A percentile compares a stretch with the other conserved stretches of the same genome.
phyloP scores from a whole-genome alignment of 345 rosid species.

The Salix caprea region DNA sequence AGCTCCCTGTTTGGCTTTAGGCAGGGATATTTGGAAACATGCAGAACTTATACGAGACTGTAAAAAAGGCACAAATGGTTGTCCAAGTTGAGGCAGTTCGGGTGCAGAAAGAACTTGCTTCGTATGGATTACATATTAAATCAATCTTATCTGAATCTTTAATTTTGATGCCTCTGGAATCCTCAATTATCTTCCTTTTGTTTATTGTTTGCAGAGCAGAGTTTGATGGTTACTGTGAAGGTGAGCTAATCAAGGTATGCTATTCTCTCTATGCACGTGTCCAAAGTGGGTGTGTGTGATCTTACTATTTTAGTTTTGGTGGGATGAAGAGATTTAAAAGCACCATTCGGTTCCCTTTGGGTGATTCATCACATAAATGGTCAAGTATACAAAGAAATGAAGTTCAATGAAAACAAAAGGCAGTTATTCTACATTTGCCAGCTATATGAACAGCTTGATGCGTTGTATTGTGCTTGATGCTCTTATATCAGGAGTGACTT shows the following conservation, averaged over 20 bases:
- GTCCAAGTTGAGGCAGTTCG: conserved; percentile 95
- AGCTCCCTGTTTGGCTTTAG: conserved; percentile 38
- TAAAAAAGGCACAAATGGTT: conserved; percentile 96
- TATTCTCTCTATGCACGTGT: not conserved
- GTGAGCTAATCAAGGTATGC: conserved; percentile 83
- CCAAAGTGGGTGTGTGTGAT: not conserved
- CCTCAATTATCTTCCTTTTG: conserved; percentile 7
- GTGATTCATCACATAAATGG: not conserved
- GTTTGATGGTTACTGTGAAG: conserved; percentile 95
- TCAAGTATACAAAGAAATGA: not conserved
- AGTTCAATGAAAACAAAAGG: not conserved
- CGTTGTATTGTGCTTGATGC: no score
- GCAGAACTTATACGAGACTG: conserved; percentile 86
- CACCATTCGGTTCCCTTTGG: not conserved
- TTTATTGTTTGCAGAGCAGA: conserved; percentile 61
- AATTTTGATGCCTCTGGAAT: conserved; percentile 10
- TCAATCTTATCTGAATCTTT: not conserved
- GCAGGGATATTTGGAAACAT: conserved; percentile 89
- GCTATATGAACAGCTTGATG: no score
- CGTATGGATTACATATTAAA: conserved; percentile 37
- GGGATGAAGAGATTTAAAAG: not conserved
- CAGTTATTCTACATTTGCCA: not conserved
- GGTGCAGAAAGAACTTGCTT: conserved; percentile 89
- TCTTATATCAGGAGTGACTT: not conserved
- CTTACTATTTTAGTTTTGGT: not conserved